Conservation (phyloP, 2,329 filamentous ascomycete genomes). For the Pyrenochaeta sp. region DNA sequence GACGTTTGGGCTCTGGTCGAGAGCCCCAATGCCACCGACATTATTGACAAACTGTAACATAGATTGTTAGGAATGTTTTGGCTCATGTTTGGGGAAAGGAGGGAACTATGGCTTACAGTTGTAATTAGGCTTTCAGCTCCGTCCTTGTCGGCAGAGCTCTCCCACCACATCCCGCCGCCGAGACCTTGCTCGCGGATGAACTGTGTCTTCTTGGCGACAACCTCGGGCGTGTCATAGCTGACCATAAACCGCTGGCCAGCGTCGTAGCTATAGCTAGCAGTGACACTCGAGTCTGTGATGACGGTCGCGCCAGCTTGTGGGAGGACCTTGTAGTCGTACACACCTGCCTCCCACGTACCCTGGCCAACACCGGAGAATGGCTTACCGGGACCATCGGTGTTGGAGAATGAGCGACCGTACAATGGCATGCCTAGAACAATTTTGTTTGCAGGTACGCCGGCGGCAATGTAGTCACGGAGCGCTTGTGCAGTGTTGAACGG, state of each 20-base stretch:
- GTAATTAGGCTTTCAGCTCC: constrained; percentile 41
- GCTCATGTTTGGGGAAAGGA: neutral
- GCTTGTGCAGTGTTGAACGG: constrained; percentile 46
- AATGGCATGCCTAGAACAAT: constrained; percentile 50
- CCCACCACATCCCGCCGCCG: constrained; percentile 52
- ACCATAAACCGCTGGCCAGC: constrained; percentile 32
- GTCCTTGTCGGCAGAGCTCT: constrained; percentile 44
- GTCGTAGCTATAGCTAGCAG: constrained; percentile 46
- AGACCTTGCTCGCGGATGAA: constrained; percentile 37
- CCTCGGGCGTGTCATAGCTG: constrained; percentile 44
- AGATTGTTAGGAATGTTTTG: constrained; percentile 6
- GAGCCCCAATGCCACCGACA: constrained; percentile 61
- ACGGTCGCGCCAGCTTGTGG: constrained; percentile 36
- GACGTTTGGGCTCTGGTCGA: constrained; percentile 67
- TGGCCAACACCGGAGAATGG: constrained; percentile 40
- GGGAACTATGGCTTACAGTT: constrained; percentile 35
- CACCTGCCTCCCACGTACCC: constrained; percentile 47
- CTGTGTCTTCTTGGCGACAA: constrained; percentile 38
- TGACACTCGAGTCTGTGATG: constrained; percentile 26
- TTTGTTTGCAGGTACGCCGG: constrained; percentile 43
- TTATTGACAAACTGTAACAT: constrained; percentile 58
- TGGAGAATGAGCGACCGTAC: constrained; percentile 46
- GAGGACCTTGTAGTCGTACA: constrained; percentile 49
- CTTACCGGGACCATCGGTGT: constrained; percentile 46
- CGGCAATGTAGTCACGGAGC: constrained; percentile 40